phyloP scores from a whole-genome alignment of 441 rosid genomes.

The Rhodomyrtus psidioides region DNA sequence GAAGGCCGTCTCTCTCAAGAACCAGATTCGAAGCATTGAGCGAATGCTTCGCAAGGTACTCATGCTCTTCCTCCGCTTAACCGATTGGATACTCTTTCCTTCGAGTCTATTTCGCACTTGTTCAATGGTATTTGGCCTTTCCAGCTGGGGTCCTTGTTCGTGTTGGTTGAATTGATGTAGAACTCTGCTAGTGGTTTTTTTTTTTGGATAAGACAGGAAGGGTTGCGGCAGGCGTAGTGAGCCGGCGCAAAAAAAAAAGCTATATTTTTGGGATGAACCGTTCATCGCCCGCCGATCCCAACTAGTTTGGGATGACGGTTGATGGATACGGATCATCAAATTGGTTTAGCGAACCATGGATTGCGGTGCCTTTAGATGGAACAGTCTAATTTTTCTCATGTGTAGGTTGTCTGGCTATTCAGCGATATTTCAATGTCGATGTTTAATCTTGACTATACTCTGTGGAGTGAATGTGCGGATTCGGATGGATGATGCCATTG shows the following conservation, averaged over 20 bases:
- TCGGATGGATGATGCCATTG: background rate
- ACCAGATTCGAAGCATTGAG: constrained; percentile 85
- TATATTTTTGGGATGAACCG: too few relatives aligned
- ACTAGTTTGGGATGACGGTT: too few relatives aligned
- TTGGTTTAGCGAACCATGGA: background rate
- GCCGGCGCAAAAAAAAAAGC: too few relatives aligned
- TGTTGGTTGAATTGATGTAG: background rate
- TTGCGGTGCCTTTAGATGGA: background rate
- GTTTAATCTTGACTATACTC: background rate
- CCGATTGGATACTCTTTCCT: background rate
- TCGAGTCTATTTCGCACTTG: background rate
- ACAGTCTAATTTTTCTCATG: background rate
- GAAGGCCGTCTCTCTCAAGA: constrained; percentile 68
- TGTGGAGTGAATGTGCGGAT: background rate
- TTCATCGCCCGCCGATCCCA: too few relatives aligned
- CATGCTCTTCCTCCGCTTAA: background rate
- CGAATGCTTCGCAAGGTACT: constrained; percentile 91
- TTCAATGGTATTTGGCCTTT: background rate
- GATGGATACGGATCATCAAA: background rate
- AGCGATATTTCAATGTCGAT: background rate
- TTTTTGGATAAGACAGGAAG: too few relatives aligned
- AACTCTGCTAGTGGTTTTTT: background rate
- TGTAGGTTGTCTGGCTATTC: background rate
- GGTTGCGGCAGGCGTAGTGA: too few relatives aligned
- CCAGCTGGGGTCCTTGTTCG: background rate